These are phyloP conservation scores for Ogataea parapolymorpha DNA, from an alignment of 805 yeast genomes.

Conservation along the genomic window DNA sequence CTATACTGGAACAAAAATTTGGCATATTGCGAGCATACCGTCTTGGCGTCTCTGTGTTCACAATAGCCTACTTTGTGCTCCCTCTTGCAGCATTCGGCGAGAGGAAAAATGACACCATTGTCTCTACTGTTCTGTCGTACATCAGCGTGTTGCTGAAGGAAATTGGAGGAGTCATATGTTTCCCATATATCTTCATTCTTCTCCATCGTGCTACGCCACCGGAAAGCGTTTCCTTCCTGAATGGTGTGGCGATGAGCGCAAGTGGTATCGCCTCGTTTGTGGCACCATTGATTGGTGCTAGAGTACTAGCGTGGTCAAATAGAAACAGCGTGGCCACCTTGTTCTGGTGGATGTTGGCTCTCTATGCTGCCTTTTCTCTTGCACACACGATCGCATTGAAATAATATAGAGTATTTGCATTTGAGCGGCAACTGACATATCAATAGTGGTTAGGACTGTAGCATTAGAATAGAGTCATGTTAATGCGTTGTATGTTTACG, in stretches of 20 bases:
- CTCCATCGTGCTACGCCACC: slow-evolving; percentile 53
- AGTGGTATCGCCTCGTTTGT: slow-evolving; percentile 51
- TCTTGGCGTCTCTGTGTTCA: slow-evolving; percentile 38
- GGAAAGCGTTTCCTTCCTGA: slow-evolving; percentile 53
- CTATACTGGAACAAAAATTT: slow-evolving; percentile 44
- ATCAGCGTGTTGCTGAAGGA: slow-evolving; percentile 15
- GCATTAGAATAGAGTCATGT: no score
- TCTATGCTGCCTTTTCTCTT: background rate
- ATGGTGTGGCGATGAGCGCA: slow-evolving; percentile 53
- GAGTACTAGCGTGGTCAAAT: slow-evolving; percentile 1
- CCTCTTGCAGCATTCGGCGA: slow-evolving; percentile 49
- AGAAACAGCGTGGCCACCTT: background rate
- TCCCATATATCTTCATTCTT: slow-evolving; percentile 50
- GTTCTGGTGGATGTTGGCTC: slow-evolving; percentile 1
- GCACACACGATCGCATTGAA: background rate
- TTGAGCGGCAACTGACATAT: no score
- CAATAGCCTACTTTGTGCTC: slow-evolving; percentile 41
- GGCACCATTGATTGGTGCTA: slow-evolving; percentile 57
- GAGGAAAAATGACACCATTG: background rate
- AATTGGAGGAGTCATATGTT: slow-evolving; percentile 44
- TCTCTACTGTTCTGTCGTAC: slow-evolving; percentile 26
- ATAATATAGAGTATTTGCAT: no score
- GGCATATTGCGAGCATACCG: slow-evolving; percentile 45
- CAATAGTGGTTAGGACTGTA: no score
- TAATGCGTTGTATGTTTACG: no score